phyloP scores from a whole-genome alignment of 2,329 filamentous ascomycete species.

The Clonostachys chloroleuca region DNA sequence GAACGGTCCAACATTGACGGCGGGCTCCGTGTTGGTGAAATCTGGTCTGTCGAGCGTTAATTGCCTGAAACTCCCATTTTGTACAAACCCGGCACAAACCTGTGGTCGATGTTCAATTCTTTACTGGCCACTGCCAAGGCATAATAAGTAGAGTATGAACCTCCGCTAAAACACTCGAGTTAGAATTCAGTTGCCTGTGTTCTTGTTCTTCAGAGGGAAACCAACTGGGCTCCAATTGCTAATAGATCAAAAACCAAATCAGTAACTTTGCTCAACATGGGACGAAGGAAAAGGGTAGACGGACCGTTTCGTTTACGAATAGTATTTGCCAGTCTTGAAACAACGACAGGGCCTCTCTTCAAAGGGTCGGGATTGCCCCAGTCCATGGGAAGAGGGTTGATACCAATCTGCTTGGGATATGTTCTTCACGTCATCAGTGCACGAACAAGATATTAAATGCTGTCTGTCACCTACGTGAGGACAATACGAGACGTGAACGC shows the following conservation, averaged over 20 bases:
- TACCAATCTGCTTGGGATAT: conserved; percentile 90
- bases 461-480: conserved; percentile 33
- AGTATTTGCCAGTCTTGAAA: conserved; percentile 70
- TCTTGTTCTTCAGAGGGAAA: background rate
- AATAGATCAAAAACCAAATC: background rate
- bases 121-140: conserved; percentile 89
- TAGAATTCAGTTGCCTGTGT: too few species aligned
- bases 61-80: too few species aligned
- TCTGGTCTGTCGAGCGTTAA: conserved; percentile 37
- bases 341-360: conserved; percentile 81
- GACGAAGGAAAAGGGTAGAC: conserved; percentile 15
- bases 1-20: conserved; percentile 84
- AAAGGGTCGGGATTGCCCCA: conserved; percentile 79
- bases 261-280: conserved; percentile 10
- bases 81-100: conserved; percentile 23
- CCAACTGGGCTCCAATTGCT: conserved; percentile 49
- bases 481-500: conserved; percentile 50
- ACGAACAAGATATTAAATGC: background rate
- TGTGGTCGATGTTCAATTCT: conserved; percentile 79
- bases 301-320: conserved; percentile 77
- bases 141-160: conserved; percentile 95
- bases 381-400: conserved; percentile 82
- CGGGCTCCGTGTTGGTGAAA: conserved; percentile 78
- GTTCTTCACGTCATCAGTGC: conserved; percentile 43
- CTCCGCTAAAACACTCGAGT: conserved; percentile 44